Conservation (phyloP, 2,329 filamentous ascomycete genomes). For the Aspergillus texensis region DNA sequence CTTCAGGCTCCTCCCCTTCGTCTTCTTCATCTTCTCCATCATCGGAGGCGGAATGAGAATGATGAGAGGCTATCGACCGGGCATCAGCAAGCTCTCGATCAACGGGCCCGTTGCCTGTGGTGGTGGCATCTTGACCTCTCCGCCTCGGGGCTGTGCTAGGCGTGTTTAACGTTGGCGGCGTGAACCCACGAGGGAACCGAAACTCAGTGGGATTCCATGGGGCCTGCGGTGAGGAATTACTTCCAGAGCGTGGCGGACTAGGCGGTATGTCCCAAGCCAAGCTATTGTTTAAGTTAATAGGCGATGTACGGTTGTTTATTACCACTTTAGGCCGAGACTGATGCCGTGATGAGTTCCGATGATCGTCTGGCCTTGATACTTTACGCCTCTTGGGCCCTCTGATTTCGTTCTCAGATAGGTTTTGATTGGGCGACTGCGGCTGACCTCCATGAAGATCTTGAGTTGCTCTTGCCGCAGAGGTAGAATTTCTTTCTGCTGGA, state of each 20-base stretch:
- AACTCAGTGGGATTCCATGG: slow-evolving; percentile 32
- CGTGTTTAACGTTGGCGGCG: slow-evolving; percentile 30
- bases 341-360: slow-evolving; percentile 12
- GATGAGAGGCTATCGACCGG: slow-evolving; percentile 24
- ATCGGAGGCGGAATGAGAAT: slow-evolving; percentile 17
- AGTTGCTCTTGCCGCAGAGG: not conserved
- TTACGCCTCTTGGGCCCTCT: slow-evolving; percentile 40
- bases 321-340: slow-evolving; percentile 27
- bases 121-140: slow-evolving; percentile 17
- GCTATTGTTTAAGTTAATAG: slow-evolving; percentile 7
- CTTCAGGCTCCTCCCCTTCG: slow-evolving; percentile 22
- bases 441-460: not conserved
- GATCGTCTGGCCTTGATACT: slow-evolving; percentile 26
- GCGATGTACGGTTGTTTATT: slow-evolving; percentile 26
- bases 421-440: slow-evolving; percentile 8
- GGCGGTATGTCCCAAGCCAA: slow-evolving; percentile 38
- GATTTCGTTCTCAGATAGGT: slow-evolving; percentile 5
- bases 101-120: slow-evolving; percentile 15
- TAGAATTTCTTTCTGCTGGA: slow-evolving; percentile 17
- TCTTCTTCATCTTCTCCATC: slow-evolving; percentile 11
- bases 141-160: slow-evolving; percentile 27
- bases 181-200: slow-evolving; percentile 40
- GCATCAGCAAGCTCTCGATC: slow-evolving; percentile 20
- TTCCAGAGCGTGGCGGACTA: slow-evolving; percentile 46
- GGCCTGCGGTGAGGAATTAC: slow-evolving; percentile 29